phyloP scores from a whole-genome alignment of 1,284 basidiomycete genomes.

The Cryptococcus hybrid region DNA sequence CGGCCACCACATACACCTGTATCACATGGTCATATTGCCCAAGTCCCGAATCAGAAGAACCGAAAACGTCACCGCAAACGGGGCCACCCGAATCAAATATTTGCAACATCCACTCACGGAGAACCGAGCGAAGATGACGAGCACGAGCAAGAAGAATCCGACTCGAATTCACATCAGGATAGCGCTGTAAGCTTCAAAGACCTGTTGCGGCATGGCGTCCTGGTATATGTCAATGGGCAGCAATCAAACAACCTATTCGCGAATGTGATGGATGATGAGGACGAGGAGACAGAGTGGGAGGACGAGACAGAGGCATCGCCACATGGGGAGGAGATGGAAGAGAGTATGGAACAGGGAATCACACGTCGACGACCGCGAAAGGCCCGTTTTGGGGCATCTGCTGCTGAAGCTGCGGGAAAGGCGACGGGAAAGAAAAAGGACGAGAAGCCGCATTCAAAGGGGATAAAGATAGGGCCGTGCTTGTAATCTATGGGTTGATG shows the following conservation, averaged over 20 bases:
- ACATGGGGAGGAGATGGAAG: conserved; percentile 14
- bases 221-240: conserved; percentile 48
- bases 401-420: conserved; percentile 12
- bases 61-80: conserved; percentile 7
- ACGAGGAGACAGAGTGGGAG: conserved; percentile 24
- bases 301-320: conserved; percentile 13
- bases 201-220: conserved; percentile 47
- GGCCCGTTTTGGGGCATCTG: conserved; percentile 23
- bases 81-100: neutral
- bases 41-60: neutral
- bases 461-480: conserved; percentile 45
- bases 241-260: conserved; percentile 49
- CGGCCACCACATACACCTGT: conserved; percentile 5
- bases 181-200: conserved; percentile 43
- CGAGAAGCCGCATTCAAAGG: conserved; percentile 9
- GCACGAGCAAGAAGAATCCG: conserved; percentile 21
- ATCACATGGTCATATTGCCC: neutral
- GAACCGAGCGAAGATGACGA: conserved; percentile 36
- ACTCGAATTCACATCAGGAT: conserved; percentile 11
- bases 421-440: conserved; percentile 10
- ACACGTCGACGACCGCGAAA: conserved; percentile 25
- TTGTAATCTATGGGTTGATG: conserved; percentile 47
- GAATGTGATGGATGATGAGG: conserved; percentile 46
- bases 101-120: conserved; percentile 15
- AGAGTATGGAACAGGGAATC: conserved; percentile 19